These are phyloP conservation scores for Lanzia echinophila DNA, from an alignment of 2,329 filamentous ascomycete genomes.

Conservation along the genomic window DNA sequence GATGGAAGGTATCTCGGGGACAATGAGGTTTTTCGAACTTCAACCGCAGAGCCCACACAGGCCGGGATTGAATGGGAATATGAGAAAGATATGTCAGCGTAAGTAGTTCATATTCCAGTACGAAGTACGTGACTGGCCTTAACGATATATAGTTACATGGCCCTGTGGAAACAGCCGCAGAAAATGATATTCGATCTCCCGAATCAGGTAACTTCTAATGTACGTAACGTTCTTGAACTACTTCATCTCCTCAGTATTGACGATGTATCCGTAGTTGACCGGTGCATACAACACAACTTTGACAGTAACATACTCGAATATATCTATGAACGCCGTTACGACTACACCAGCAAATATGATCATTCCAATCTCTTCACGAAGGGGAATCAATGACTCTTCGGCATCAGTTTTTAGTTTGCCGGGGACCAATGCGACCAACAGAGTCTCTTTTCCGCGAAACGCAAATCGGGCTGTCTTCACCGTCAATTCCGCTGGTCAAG, in stretches of 20 bases:
- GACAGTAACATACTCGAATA: constrained; percentile 38
- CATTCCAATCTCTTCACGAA: constrained; percentile 47
- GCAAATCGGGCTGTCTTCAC: constrained; percentile 62
- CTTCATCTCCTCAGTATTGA: not conserved
- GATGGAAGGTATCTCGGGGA: constrained; percentile 45
- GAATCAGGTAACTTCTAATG: constrained; percentile 57
- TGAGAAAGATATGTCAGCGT: constrained; percentile 52
- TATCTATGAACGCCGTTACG: constrained; percentile 12
- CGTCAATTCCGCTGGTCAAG: constrained; percentile 66
- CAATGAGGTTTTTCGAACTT: constrained; percentile 57
- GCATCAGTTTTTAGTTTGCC: constrained; percentile 53
- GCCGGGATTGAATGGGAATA: constrained; percentile 49
- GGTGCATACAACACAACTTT: constrained; percentile 64
- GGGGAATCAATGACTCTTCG: constrained; percentile 42
- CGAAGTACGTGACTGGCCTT: not conserved
- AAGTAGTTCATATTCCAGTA: constrained; percentile 61
- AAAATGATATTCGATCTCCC: constrained; percentile 66
- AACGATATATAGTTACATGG: not conserved
- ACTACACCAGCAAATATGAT: constrained; percentile 51
- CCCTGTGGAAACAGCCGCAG: not conserved
- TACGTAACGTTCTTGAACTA: not conserved
- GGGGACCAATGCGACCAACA: constrained; percentile 41
- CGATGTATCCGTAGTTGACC: constrained; percentile 46
- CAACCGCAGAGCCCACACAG: constrained; percentile 54
- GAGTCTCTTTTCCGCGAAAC: constrained; percentile 49